phyloP scores from a whole-genome alignment of 2,329 filamentous ascomycete species.

The Hymenoscyphus repandus region DNA sequence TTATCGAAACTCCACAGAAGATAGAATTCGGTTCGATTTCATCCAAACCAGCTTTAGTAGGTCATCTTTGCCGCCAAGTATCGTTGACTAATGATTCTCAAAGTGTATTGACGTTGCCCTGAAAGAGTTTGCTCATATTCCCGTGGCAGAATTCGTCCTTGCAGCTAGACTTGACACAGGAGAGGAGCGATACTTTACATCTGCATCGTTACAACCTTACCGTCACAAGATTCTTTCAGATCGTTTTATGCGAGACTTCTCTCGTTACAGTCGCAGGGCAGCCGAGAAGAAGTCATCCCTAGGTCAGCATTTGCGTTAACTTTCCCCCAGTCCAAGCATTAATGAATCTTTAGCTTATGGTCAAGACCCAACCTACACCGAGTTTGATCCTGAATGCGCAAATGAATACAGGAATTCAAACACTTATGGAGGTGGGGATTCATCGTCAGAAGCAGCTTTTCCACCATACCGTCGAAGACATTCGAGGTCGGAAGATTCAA shows the following conservation, averaged over 20 bases:
- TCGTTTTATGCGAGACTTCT: constrained; percentile 15
- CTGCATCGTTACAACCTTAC: constrained; percentile 17
- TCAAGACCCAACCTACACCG: constrained; percentile 17
- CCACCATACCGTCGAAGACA: constrained; percentile 10
- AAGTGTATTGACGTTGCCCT: constrained; percentile 24
- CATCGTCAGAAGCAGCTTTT: constrained; percentile 14
- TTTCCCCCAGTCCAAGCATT: background rate
- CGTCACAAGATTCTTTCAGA: constrained; percentile 19
- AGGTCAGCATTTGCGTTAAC: constrained; percentile 1
- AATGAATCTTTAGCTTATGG: constrained; percentile 12
- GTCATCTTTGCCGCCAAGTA: constrained; percentile 6
- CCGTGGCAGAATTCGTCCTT: constrained; percentile 24
- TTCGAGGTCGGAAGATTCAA: constrained; percentile 21
- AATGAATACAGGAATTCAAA: constrained; percentile 14
- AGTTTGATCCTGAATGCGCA: constrained; percentile 16
- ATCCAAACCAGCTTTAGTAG: background rate
- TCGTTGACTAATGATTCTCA: constrained; percentile 4
- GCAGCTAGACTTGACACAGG: constrained; percentile 23
- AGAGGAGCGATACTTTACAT: constrained; percentile 21
- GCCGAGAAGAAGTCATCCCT: constrained; percentile 6
- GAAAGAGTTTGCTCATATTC: constrained; percentile 21
- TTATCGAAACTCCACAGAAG: constrained; percentile 19
- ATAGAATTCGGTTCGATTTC: constrained; percentile 3
- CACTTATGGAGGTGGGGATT: constrained; percentile 12
- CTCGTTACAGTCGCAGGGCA: constrained; percentile 8